Evolutionary conservation across 495 filamentous ascomycete genomes (phyloP).

Genomic region (Daldinia vernicosa): DNA sequence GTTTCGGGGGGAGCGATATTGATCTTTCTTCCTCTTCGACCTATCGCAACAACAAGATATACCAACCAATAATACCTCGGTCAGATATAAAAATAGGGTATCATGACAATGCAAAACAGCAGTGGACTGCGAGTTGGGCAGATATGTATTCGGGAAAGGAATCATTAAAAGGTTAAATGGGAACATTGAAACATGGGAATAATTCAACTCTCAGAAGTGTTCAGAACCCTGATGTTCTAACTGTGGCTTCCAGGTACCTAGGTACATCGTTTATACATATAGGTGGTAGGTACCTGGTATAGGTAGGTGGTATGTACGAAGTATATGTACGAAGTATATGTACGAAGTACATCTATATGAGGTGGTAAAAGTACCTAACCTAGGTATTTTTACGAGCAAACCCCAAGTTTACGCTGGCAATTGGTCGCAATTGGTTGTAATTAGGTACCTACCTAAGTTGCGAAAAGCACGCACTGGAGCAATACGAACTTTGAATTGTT

Average conservation of each 20-base stretch:
- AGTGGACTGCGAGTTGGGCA: conserved; percentile 7
- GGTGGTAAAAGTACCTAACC: background rate
- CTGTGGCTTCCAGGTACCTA: conserved; percentile 7
- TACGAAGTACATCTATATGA: too few species aligned
- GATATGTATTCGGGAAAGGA: conserved; percentile 27
- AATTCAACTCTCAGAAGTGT: background rate
- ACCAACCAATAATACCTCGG: conserved; percentile 23
- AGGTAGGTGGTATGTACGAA: too few species aligned
- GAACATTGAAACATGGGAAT: conserved; percentile 11
- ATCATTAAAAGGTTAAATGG: conserved; percentile 25
- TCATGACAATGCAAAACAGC: conserved; percentile 30
- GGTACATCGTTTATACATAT: background rate
- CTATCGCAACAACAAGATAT: conserved; percentile 28
- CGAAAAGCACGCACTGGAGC: conserved; percentile 6
- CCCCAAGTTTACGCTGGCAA: background rate
- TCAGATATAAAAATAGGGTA: conserved; percentile 34
- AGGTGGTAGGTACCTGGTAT: background rate
- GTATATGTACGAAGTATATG: too few species aligned
- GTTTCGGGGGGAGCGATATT: conserved; percentile 19
- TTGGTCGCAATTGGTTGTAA: background rate
- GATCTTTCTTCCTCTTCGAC: conserved; percentile 6
- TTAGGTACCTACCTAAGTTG: background rate
- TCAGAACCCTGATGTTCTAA: conserved; percentile 4
- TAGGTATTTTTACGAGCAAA: background rate
- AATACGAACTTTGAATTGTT: conserved; percentile 23